Evolutionary conservation across 192 early-diverging fungal species (phyloP).

Genomic region (Helicostylum pulchrum): DNA sequence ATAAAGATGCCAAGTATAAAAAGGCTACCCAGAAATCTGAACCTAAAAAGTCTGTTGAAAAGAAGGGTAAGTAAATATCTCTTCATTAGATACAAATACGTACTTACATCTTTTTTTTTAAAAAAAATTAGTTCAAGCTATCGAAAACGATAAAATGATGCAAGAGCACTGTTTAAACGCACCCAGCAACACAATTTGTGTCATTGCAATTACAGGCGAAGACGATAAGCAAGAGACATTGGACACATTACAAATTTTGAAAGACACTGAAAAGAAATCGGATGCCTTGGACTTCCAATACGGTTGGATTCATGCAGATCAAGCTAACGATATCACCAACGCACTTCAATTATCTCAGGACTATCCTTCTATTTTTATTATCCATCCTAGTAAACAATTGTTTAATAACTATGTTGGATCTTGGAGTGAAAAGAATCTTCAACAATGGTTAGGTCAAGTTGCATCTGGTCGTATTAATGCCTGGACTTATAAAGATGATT

Average conservation of each 20-base stretch:
- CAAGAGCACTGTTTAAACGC: constrained; percentile 39
- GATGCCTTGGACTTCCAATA: constrained; percentile 40
- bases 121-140: constrained; percentile 36
- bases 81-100: not conserved
- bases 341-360: constrained; percentile 58
- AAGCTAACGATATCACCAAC: constrained; percentile 40
- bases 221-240: constrained; percentile 41
- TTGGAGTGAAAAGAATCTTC: constrained; percentile 54
- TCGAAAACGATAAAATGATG: constrained; percentile 36
- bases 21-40: constrained; percentile 21
- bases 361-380: constrained; percentile 53
- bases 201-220: constrained; percentile 46
- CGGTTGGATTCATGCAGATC: constrained; percentile 60
- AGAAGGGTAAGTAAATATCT: constrained; percentile 7
- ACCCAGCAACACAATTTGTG: constrained; percentile 36
- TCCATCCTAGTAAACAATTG: constrained; percentile 55
- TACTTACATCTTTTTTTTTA: constrained; percentile 4
- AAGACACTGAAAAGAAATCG: constrained; percentile 28
- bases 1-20: constrained; percentile 22
- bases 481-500: constrained; percentile 38
- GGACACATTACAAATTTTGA: constrained; percentile 38
- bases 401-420: constrained; percentile 59
- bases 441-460: constrained; percentile 52
- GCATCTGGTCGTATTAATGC: constrained; percentile 38
- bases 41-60: constrained; percentile 8